Evolutionary conservation across 2,329 filamentous ascomycete species (phyloP).

Genomic region (Metarhizium anisopliae): DNA sequence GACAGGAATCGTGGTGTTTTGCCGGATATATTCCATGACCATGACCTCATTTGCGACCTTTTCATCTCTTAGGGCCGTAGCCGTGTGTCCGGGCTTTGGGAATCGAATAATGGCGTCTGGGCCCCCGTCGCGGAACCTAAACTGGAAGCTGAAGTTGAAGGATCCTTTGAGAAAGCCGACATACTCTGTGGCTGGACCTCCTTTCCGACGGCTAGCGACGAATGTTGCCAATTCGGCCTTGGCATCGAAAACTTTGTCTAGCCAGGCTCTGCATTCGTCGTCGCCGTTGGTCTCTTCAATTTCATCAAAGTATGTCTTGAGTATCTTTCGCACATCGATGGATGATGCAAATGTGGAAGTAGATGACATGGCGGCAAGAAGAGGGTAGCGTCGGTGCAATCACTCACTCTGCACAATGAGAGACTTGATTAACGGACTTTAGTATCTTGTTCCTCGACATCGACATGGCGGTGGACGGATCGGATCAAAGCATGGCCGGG

Average conservation of each 20-base stretch:
- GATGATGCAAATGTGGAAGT: no score
- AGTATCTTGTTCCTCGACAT: no score
- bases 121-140: conserved; percentile 12
- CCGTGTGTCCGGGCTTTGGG: conserved; percentile 15
- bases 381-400: no score
- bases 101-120: conserved; percentile 18
- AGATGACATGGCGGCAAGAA: no score
- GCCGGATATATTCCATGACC: conserved; percentile 17
- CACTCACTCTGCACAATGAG: no score
- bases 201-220: conserved; percentile 11
- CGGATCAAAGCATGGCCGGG: no score
- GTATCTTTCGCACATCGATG: no score
- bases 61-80: conserved; percentile 15
- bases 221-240: conserved; percentile 13
- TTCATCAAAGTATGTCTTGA: conserved; percentile 10
- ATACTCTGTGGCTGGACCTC: conserved; percentile 11
- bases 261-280: conserved; percentile 14
- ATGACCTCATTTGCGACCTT: conserved; percentile 22
- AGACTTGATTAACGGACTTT: no score
- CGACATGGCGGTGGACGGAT: no score
- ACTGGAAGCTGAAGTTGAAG: conserved; percentile 19
- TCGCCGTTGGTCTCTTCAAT: conserved; percentile 13
- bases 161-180: conserved; percentile 18
- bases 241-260: conserved; percentile 11
- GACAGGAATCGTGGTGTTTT: conserved; percentile 22